Evolutionary conservation across 2,329 filamentous ascomycete genomes (phyloP), one percentile per base, ranked within the genome.

Genomic region (Byssochlamys sp.): DNA sequence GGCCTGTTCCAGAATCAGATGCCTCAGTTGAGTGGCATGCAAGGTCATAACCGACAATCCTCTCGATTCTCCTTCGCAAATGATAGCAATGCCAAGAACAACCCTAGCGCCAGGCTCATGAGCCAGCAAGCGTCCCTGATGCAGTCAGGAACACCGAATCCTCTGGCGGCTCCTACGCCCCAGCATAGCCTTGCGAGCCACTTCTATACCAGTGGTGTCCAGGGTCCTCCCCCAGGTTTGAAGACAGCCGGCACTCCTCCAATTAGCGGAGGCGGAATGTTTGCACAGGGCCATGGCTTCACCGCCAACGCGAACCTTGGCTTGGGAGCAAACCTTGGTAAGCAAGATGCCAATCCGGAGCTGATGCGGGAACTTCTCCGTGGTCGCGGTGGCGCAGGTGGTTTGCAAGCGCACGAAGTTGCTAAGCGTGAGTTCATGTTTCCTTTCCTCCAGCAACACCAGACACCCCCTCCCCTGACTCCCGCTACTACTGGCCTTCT

Each of bases 371-470:
- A 90, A 72, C 80, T 96, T 69, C 82, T 95, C 70, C 85, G 91
- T 69, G 83, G 84, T 70, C 84, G 84, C 69, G 82, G 82, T 69
- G 74, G 79, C 62, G 72, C 75, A 58, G 77, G 73, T 72, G 84
- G 82, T 73, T 83, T 81, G 73, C 88, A 90, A 76, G 81, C 82
- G 74, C 86, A 89, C 77, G 91, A 95, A 79, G 83, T 86, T 77
- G 86, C 86, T 85, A 96, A 96, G 90, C 91, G 91, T 96, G 91
- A 96, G 91, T 96, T 88, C 82, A 87, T 90, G 82, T 88, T 91
- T 85, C 89, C 90, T 87, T 89, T 88, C 80, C 89, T 91, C 79
- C 86, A 89, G 78, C 89, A 89, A 75, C 88, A 91, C 81, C 89
- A 90, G 79, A 88, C 87, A 78, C 89, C 88, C 80, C 87, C 80